phyloP scores from a whole-genome alignment of 306 rosid genomes.

The Malus orientalis region DNA sequence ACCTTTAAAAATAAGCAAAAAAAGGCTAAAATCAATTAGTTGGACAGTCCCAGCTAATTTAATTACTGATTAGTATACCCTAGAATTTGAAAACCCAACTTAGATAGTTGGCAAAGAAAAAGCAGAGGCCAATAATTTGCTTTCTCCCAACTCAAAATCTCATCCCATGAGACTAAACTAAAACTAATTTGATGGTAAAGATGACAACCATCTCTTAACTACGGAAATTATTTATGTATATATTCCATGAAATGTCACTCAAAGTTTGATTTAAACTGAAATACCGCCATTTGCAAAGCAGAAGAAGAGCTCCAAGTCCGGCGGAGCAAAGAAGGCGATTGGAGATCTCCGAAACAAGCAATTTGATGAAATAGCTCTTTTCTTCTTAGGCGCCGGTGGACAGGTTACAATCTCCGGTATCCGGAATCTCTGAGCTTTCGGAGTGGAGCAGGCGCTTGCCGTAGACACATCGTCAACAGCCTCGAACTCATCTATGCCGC shows the following conservation, averaged over 20 bases:
- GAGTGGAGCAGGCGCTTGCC: constrained; percentile 50
- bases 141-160: constrained; percentile 35
- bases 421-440: constrained; percentile 63
- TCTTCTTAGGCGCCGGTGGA: constrained; percentile 92
- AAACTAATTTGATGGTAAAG: neutral
- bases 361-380: constrained; percentile 45
- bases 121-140: constrained; percentile 19
- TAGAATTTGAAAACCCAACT: constrained; percentile 31
- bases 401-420: constrained; percentile 75
- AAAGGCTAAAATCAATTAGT: constrained; percentile 23
- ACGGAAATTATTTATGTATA: constrained; percentile 14
- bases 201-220: neutral
- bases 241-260: neutral
- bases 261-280: constrained; percentile 39
- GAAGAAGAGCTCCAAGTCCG: constrained; percentile 90
- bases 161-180: neutral
- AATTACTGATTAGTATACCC: constrained; percentile 39
- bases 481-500: constrained; percentile 14
- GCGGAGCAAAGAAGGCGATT: constrained; percentile 79
- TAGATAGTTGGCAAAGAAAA: constrained; percentile 23
- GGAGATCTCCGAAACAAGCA: constrained; percentile 50
- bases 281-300: constrained; percentile 47
- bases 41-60: constrained; percentile 37
- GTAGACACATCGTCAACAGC: constrained; percentile 31
- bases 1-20: neutral